Percentiles rank a stretch among this genome's conserved stretches.
These are phyloP conservation scores for Candida insectorum DNA, from an alignment of 805 yeast genomes.

Conservation along the genomic window DNA sequence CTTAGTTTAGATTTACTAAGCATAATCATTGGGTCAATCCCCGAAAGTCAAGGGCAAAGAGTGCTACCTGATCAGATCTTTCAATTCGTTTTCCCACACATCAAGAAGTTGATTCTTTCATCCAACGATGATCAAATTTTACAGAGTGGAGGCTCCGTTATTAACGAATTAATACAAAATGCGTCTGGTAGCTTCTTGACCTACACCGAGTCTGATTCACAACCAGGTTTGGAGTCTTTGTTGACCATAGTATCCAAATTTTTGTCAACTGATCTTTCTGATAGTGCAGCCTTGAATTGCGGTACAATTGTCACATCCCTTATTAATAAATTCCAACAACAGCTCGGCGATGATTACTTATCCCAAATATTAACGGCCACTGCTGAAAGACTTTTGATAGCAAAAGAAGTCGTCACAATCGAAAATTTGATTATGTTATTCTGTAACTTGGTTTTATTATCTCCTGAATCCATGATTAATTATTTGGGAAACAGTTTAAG, in stretches of 20 bases:
- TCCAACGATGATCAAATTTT: slow-evolving; percentile 74
- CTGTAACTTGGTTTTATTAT: slow-evolving; percentile 61
- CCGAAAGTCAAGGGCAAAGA: slow-evolving; percentile 16
- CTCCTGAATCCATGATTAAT: slow-evolving; percentile 61
- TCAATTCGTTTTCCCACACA: slow-evolving; percentile 39
- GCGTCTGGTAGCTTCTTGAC: slow-evolving; percentile 31
- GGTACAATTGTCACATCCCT: slow-evolving; percentile 64
- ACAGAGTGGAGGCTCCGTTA: slow-evolving; percentile 74
- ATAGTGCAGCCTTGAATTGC: slow-evolving; percentile 76
- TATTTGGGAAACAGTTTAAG: slow-evolving; percentile 43
- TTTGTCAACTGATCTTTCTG: slow-evolving; percentile 67
- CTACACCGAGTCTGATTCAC: slow-evolving; percentile 29
- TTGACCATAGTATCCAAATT: slow-evolving; percentile 65
- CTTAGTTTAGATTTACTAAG: slow-evolving; percentile 57
- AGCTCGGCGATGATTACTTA: slow-evolving; percentile 38
- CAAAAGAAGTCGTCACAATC: slow-evolving; percentile 67
- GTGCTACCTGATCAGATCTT: slow-evolving; percentile 39
- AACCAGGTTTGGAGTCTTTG: slow-evolving; percentile 53
- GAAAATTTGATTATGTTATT: slow-evolving; percentile 77
- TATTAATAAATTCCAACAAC: slow-evolving; percentile 46
- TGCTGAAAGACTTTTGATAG: slow-evolving; percentile 58
- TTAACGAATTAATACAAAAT: slow-evolving; percentile 53
- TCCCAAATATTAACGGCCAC: slow-evolving; percentile 71
- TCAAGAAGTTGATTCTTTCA: slow-evolving; percentile 36
- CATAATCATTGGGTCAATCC: slow-evolving; percentile 45